These are phyloP conservation scores for Trypanosoma congolense DNA, from an alignment of 208 protist species.

Conservation along the genomic window DNA sequence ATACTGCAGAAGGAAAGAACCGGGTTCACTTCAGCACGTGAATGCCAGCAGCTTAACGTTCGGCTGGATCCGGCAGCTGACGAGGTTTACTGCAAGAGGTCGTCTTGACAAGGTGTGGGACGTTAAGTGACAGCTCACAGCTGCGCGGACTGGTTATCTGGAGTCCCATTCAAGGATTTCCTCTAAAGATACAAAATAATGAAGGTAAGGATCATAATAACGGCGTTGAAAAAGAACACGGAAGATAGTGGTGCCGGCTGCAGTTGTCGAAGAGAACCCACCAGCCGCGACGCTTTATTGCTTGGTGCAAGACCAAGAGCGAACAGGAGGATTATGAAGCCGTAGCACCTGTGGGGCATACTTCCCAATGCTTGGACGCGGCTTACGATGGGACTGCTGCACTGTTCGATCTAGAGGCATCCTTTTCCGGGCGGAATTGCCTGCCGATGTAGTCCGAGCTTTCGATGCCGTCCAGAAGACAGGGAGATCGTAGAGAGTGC, in stretches of 20 bases:
- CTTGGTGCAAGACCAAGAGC: slow-evolving; percentile 8
- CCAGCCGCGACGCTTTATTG: slow-evolving; percentile 6
- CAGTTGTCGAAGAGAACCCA: slow-evolving; percentile 6
- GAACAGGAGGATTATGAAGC: slow-evolving; percentile 10
- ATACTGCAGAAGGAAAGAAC: neutral
- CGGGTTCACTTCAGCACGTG: slow-evolving; percentile 2
- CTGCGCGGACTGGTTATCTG: too few relatives aligned
- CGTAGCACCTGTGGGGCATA: neutral
- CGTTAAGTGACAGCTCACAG: too few relatives aligned
- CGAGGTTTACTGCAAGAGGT: too few relatives aligned
- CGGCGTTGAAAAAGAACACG: too few relatives aligned
- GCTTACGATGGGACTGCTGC: slow-evolving; percentile 6
- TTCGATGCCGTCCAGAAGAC: slow-evolving; percentile 3
- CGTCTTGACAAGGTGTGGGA: too few relatives aligned
- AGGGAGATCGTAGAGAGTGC: slow-evolving; percentile 3
- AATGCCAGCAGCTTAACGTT: neutral
- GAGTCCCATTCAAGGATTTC: too few relatives aligned
- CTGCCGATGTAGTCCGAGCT: neutral
- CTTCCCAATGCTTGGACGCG: slow-evolving; percentile 1
- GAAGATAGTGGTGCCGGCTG: neutral
- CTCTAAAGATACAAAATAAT: too few relatives aligned
- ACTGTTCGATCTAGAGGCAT: neutral
- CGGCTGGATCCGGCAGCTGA: too few relatives aligned
- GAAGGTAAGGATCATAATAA: too few relatives aligned
- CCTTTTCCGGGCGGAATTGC: neutral